Conservation (phyloP, 345 rosid species). For the Citrus unshiu region DNA sequence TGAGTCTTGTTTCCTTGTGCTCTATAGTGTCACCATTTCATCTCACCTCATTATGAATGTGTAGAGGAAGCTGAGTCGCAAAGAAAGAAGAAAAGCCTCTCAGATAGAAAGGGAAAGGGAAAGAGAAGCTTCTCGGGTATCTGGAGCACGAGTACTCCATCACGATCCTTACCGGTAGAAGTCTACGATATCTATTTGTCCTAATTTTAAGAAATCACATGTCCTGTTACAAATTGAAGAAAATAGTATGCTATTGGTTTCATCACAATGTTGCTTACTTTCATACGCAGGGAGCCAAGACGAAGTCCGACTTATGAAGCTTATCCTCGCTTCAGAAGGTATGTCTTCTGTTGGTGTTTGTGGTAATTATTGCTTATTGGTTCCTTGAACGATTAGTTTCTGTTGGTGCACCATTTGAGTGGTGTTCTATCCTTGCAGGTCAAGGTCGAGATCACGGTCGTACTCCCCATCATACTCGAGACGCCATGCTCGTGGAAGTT, state of each 20-base stretch:
- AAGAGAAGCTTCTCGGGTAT: slow-evolving; percentile 63
- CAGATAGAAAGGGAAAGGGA: slow-evolving; percentile 93
- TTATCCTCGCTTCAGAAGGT: slow-evolving; percentile 89
- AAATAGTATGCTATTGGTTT: not conserved
- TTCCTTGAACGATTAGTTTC: not conserved
- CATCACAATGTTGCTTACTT: slow-evolving; percentile 17
- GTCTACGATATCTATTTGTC: not conserved
- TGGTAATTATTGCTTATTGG: not conserved
- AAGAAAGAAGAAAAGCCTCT: slow-evolving; percentile 96
- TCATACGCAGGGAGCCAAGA: slow-evolving; percentile 61
- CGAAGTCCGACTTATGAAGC: slow-evolving; percentile 97
- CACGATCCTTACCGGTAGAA: slow-evolving; percentile 89
- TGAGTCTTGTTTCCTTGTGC: not conserved
- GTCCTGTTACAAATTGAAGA: not conserved
- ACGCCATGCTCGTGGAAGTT: slow-evolving; percentile 53
- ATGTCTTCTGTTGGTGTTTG: not conserved
- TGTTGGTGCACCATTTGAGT: not conserved
- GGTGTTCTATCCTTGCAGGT: slow-evolving; percentile 30
- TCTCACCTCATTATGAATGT: slow-evolving; percentile 21
- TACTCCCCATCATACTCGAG: slow-evolving; percentile 78
- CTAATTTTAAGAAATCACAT: not conserved
- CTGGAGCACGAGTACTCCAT: slow-evolving; percentile 65
- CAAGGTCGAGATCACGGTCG: slow-evolving; percentile 74
- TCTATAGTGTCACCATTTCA: not conserved
- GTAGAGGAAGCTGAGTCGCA: slow-evolving; percentile 93